phyloP scores from a whole-genome alignment of 345 rosid species.

The Lagerstroemia speciosa region DNA sequence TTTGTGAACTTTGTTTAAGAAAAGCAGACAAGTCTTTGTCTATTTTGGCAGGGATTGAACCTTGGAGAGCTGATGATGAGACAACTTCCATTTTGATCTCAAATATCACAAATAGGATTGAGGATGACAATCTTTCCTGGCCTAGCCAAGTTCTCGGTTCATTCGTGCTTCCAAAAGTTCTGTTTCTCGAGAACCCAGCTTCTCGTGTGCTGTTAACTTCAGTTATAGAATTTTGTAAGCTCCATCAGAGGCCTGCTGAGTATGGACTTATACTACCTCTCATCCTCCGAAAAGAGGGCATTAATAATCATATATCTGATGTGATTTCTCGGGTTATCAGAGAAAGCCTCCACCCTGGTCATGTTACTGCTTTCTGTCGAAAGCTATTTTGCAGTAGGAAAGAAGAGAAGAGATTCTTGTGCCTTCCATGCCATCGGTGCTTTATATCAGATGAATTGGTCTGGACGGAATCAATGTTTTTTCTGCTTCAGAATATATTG shows the following conservation, averaged over 20 bases:
- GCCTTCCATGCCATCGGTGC: constrained; percentile 49
- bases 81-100: constrained; percentile 45
- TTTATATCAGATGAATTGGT: constrained; percentile 44
- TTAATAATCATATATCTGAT: constrained; percentile 48
- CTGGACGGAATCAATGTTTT: constrained; percentile 62
- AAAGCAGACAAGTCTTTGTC: constrained; percentile 27
- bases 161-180: constrained; percentile 54
- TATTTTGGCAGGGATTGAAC: constrained; percentile 54
- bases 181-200: constrained; percentile 44
- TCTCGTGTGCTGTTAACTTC: constrained; percentile 53
- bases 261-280: constrained; percentile 50
- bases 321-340: constrained; percentile 43
- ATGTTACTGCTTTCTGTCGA: constrained; percentile 58
- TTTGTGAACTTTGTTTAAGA: constrained; percentile 38
- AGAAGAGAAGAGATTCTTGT: constrained; percentile 30
- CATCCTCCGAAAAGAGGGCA: constrained; percentile 44
- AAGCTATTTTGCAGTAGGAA: constrained; percentile 52
- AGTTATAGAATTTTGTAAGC: constrained; percentile 51
- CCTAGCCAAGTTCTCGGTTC: constrained; percentile 61
- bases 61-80: constrained; percentile 68
- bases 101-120: constrained; percentile 28
- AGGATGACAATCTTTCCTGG: constrained; percentile 45
- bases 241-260: constrained; percentile 54
- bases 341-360: constrained; percentile 75
- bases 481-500: constrained; percentile 50